Conservation (phyloP, 1,139 yeast genomes). For the Yamadazyma mexicana region DNA sequence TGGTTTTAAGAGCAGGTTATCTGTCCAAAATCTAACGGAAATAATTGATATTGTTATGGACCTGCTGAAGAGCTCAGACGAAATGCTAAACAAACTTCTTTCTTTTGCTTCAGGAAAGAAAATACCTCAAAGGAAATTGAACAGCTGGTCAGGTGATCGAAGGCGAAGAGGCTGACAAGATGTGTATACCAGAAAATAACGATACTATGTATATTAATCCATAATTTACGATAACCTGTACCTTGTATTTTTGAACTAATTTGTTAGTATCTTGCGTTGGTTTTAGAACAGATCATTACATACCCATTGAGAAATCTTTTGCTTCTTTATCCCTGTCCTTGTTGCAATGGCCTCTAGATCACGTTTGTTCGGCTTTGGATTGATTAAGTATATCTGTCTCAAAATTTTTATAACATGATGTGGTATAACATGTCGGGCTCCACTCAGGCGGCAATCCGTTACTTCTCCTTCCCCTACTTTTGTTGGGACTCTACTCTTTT, state of each 20-base stretch:
- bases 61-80: neutral
- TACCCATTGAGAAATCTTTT: conserved; percentile 5
- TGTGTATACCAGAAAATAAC: too few relatives aligned
- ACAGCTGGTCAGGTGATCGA: too few relatives aligned
- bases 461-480: too few relatives aligned
- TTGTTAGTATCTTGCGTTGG: conserved; percentile 1
- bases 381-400: neutral
- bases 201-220: neutral
- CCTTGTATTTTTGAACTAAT: conserved; percentile 6
- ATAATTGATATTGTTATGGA: conserved; percentile 6
- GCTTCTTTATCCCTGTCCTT: conserved; percentile 1
- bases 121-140: conserved; percentile 8
- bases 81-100: conserved; percentile 3
- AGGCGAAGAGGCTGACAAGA: too few relatives aligned
- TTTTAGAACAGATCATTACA: neutral
- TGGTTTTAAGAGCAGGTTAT: conserved; percentile 13
- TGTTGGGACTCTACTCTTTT: neutral
- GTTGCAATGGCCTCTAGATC: neutral
- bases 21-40: conserved; percentile 8
- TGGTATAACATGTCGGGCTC: neutral
- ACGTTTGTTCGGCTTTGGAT: neutral
- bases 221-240: conserved; percentile 2
- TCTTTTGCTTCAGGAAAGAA: conserved; percentile 8
- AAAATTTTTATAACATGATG: neutral
- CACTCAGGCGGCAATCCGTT: too few relatives aligned